Conservation (phyloP, 1,139 yeast species). For the Candida pseudoviswanathii region DNA sequence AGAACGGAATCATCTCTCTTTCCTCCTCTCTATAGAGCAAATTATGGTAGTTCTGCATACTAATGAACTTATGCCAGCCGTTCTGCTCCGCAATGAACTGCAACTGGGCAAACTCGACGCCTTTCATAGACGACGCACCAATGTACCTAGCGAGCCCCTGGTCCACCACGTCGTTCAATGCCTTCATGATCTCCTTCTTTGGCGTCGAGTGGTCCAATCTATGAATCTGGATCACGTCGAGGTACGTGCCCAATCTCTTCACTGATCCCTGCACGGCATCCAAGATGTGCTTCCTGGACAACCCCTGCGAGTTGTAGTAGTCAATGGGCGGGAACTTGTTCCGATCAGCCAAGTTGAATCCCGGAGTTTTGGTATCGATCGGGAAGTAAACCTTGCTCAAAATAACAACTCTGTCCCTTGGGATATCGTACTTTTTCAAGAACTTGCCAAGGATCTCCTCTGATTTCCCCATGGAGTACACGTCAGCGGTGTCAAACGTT, state of each 20-base stretch:
- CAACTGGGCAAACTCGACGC: constrained; percentile 7
- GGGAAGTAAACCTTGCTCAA: constrained; percentile 42
- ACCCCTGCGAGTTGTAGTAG: constrained; percentile 20
- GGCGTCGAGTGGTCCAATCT: constrained; percentile 48
- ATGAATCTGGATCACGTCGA: constrained; percentile 32
- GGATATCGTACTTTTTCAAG: constrained; percentile 25
- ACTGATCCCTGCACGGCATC: constrained; percentile 52
- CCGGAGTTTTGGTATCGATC: constrained; percentile 18
- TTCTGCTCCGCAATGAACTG: constrained; percentile 50
- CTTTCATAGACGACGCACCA: constrained; percentile 5
- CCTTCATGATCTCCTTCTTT: constrained; percentile 53
- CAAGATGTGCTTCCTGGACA: constrained; percentile 54
- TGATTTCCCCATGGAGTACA: constrained; percentile 31
- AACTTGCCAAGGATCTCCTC: constrained; percentile 27
- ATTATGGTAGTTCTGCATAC: constrained; percentile 62
- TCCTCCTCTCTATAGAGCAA: constrained; percentile 62
- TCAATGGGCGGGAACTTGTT: constrained; percentile 16
- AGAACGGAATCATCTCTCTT: constrained; percentile 58
- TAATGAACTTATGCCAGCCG: constrained; percentile 57
- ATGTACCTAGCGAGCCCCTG: constrained; percentile 53
- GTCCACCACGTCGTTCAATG: constrained; percentile 53
- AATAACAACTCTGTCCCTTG: constrained; percentile 33
- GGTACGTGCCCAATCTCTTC: constrained; percentile 54
- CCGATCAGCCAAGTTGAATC: constrained; percentile 24
- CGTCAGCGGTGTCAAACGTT: constrained; percentile 36